Conservation (phyloP, 257 asterid genomes). For the Solanum chilense region DNA sequence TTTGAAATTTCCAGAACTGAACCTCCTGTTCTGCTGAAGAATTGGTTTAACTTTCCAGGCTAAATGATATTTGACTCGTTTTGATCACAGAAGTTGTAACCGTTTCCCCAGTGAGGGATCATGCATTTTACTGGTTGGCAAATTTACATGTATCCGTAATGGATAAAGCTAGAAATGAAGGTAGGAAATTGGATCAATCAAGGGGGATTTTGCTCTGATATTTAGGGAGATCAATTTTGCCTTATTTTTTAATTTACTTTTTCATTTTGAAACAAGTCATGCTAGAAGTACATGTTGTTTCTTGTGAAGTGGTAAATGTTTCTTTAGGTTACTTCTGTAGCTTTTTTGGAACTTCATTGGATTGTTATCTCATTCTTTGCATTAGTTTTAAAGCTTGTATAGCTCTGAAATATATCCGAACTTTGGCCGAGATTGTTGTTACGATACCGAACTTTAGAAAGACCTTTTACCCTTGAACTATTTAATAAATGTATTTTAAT, state of each 20-base stretch:
- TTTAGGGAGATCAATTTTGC: neutral
- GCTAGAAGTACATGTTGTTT: neutral
- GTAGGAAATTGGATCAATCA: neutral
- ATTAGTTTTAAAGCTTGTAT: neutral
- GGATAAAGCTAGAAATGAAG: neutral
- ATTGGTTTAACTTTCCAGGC: neutral
- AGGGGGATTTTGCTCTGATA: neutral
- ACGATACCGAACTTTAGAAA: no score
- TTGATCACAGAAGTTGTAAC: neutral
- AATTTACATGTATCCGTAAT: neutral
- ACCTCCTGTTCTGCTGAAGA: neutral
- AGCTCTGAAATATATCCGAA: no score
- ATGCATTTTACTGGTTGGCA: neutral
- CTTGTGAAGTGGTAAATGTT: neutral
- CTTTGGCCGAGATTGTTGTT: no score
- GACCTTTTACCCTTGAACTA: no score
- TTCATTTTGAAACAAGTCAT: neutral
- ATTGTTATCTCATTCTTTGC: neutral
- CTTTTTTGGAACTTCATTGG: neutral
- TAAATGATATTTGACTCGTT: neutral
- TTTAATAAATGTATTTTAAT: no score
- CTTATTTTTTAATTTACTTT: neutral
- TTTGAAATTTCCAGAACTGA: neutral
- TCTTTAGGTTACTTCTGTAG: neutral
- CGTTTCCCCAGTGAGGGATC: neutral